Conservation (phyloP, 805 yeast genomes). For the Candida boidinii region DNA sequence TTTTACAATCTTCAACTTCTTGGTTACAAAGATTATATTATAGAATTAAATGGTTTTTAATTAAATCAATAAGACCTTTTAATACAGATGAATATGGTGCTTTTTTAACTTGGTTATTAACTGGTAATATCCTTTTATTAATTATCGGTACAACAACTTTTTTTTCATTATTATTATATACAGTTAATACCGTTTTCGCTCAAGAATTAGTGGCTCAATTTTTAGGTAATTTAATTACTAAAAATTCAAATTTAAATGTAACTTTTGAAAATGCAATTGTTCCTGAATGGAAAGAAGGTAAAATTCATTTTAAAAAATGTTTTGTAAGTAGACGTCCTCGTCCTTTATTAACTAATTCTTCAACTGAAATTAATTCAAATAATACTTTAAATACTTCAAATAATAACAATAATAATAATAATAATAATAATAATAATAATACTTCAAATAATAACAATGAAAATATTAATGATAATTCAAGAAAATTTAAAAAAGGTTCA, state of each 20-base stretch:
- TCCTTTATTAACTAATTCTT: too few species aligned
- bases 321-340: slow-evolving; percentile 79
- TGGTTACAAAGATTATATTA: slow-evolving; percentile 4
- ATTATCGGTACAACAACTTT: slow-evolving; percentile 90
- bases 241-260: slow-evolving; percentile 73
- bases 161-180: slow-evolving; percentile 66
- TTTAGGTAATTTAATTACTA: slow-evolving; percentile 77
- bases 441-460: slow-evolving; percentile 1
- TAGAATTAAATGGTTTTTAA: slow-evolving; percentile 63
- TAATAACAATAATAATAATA: too few species aligned
- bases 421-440: slow-evolving; percentile 22
- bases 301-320: slow-evolving; percentile 75
- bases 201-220: slow-evolving; percentile 79
- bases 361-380: too few species aligned
- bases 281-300: slow-evolving; percentile 89
- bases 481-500: too few species aligned
- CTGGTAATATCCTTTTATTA: slow-evolving; percentile 76
- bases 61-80: slow-evolving; percentile 68
- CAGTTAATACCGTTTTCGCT: slow-evolving; percentile 78
- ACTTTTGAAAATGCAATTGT: slow-evolving; percentile 90
- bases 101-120: slow-evolving; percentile 81
- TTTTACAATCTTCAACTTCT: too few species aligned
- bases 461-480: background rate
- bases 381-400: too few species aligned
- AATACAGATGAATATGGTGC: slow-evolving; percentile 91